A percentile compares a stretch with the other conserved stretches of the same genome.
Evolutionary conservation across 2,329 filamentous ascomycete genomes (phyloP).

Genomic region (Paracamarosporium sp.): DNA sequence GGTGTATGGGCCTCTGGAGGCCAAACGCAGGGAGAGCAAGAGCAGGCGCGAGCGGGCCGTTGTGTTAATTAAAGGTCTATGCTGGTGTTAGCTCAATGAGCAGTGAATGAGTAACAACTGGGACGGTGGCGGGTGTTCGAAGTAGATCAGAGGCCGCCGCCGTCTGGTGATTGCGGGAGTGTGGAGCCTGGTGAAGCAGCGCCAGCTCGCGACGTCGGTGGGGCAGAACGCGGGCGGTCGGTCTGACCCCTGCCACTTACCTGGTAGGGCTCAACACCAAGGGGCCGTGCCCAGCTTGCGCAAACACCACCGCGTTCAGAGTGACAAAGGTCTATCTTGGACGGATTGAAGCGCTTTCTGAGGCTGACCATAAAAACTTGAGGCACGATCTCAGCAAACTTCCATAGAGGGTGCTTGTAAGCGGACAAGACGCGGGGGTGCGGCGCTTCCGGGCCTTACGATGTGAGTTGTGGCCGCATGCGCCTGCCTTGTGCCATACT

Average conservation of each 20-base stretch:
- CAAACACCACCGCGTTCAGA: neutral
- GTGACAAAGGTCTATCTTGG: neutral
- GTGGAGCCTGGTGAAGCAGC: slow-evolving; percentile 17
- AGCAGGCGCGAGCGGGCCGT: neutral
- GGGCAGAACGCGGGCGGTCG: slow-evolving; percentile 21
- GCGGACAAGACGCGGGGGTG: neutral
- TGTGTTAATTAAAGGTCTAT: neutral
- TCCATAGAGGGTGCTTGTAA: neutral
- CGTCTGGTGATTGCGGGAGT: slow-evolving; percentile 6
- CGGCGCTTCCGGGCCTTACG: neutral
- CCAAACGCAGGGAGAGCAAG: neutral
- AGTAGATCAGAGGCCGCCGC: slow-evolving; percentile 11
- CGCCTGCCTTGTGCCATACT: neutral
- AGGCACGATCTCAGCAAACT: neutral
- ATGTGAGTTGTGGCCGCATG: slow-evolving; percentile 1
- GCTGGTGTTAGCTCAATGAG: neutral
- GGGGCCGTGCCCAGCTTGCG: neutral
- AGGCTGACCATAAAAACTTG: too few species aligned
- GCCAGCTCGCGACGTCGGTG: slow-evolving; percentile 14
- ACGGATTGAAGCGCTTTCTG: neutral
- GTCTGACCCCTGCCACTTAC: slow-evolving; percentile 8
- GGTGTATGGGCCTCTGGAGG: slow-evolving; percentile 2
- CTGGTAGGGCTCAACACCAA: slow-evolving; percentile 11
- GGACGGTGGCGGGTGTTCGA: neutral
- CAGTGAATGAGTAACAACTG: neutral